These are phyloP conservation scores for Inosperma sp. DNA, from an alignment of 768 basidiomycete genomes.

Conservation along the genomic window DNA sequence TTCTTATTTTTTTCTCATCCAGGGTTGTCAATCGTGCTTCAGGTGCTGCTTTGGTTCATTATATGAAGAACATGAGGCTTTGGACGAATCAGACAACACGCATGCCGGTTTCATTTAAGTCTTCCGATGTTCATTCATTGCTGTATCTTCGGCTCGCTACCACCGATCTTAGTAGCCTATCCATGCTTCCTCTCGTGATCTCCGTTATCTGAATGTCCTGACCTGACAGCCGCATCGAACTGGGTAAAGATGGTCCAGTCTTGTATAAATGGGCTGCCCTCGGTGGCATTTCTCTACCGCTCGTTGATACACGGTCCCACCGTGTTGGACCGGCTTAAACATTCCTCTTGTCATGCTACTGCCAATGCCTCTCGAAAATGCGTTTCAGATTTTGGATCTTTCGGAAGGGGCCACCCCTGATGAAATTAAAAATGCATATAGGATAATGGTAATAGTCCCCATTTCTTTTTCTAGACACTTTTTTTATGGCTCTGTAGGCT, in stretches of 20 bases:
- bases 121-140: conserved; percentile 18
- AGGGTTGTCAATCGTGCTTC: no score
- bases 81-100: conserved; percentile 13
- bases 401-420: conserved; percentile 42
- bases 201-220: conserved; percentile 14
- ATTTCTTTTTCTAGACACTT: conserved; percentile 20
- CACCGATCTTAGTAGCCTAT: conserved; percentile 14
- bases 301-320: conserved; percentile 12
- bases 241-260: conserved; percentile 3
- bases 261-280: conserved; percentile 21
- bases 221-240: conserved; percentile 7
- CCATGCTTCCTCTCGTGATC: conserved; percentile 16
- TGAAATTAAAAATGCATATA: conserved; percentile 58
- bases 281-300: conserved; percentile 14
- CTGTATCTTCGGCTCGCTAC: conserved; percentile 8
- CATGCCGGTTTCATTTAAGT: conserved; percentile 11
- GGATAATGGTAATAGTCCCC: conserved; percentile 45
- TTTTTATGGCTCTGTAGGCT: conserved; percentile 36
- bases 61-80: conserved; percentile 20
- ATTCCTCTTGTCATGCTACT: conserved; percentile 15
- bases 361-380: conserved; percentile 34
- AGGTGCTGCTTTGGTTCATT: conserved; percentile 14
- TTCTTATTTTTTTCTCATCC: no score
- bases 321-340: conserved; percentile 14
- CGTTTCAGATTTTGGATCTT: conserved; percentile 45